Evolutionary conservation across 768 basidiomycete genomes (phyloP).

Genomic region (Coprinellus micaceus): DNA sequence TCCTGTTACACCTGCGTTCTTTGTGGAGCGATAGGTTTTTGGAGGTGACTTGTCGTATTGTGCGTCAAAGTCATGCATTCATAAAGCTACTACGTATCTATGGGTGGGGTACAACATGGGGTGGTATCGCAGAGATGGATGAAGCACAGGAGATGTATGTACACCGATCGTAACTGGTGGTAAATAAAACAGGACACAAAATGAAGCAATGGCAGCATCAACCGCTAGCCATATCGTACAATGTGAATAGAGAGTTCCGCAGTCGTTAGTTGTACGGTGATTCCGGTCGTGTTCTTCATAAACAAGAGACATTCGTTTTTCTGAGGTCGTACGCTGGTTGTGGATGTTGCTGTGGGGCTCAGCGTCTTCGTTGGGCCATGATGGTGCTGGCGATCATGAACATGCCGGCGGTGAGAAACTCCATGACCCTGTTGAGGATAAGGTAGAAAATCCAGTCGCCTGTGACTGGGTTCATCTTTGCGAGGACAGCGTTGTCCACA

Average conservation of each 20-base stretch:
- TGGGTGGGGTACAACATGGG: not conserved
- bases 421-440: slow-evolving; percentile 57
- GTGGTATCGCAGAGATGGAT: not conserved
- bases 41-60: not conserved
- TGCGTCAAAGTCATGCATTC: not conserved
- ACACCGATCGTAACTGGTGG: too few relatives aligned
- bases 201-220: not conserved
- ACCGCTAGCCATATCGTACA: slow-evolving; percentile 4
- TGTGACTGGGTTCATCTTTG: slow-evolving; percentile 52
- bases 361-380: slow-evolving; percentile 21
- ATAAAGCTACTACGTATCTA: not conserved
- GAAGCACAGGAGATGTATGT: too few relatives aligned
- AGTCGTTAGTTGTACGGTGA: slow-evolving; percentile 9
- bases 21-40: too few relatives aligned
- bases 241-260: not conserved
- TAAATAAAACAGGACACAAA: not conserved
- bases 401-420: slow-evolving; percentile 47
- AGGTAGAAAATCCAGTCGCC: slow-evolving; percentile 60
- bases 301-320: not conserved
- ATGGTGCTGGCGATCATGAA: slow-evolving; percentile 46
- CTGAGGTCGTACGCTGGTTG: slow-evolving; percentile 9
- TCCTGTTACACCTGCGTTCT: not conserved
- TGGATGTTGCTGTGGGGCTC: slow-evolving; percentile 19
- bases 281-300: slow-evolving; percentile 1
- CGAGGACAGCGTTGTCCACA: slow-evolving; percentile 40